Percentiles rank a stretch among this genome's conserved stretches.
Conservation (phyloP, 2,329 filamentous ascomycete genomes). For the Aureobasidium sp. region DNA sequence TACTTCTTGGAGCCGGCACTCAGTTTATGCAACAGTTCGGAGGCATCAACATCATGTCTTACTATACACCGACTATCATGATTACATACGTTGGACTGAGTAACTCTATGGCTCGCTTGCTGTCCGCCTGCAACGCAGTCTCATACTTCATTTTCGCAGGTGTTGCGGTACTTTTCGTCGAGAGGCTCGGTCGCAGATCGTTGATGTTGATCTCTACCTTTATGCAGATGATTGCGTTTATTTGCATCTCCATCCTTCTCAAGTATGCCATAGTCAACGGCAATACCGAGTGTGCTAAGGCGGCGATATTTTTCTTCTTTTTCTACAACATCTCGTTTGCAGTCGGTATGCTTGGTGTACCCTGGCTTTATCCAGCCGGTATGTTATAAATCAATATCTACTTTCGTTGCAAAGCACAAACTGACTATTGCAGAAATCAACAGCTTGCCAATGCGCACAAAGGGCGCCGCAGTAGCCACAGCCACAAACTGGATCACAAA, state of each 20-base stretch:
- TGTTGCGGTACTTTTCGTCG: slow-evolving; percentile 54
- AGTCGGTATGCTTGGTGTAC: slow-evolving; percentile 52
- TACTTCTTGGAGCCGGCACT: slow-evolving; percentile 60
- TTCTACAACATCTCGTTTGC: slow-evolving; percentile 62
- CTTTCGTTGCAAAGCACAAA: slow-evolving; percentile 20
- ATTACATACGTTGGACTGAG: slow-evolving; percentile 62
- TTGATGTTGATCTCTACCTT: slow-evolving; percentile 64
- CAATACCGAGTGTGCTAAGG: slow-evolving; percentile 37
- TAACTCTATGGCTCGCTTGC: slow-evolving; percentile 57
- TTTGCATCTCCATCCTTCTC: slow-evolving; percentile 58
- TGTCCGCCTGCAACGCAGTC: slow-evolving; percentile 62
- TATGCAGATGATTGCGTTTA: slow-evolving; percentile 59
- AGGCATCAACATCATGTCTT: slow-evolving; percentile 48
- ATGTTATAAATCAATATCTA: not conserved
- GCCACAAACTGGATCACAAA: slow-evolving; percentile 58
- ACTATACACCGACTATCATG: slow-evolving; percentile 66
- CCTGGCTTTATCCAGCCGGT: slow-evolving; percentile 25
- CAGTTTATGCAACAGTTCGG: slow-evolving; percentile 58
- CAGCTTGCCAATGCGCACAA: slow-evolving; percentile 53
- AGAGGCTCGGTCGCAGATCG: slow-evolving; percentile 62
- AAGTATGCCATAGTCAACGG: slow-evolving; percentile 40
- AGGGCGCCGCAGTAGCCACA: slow-evolving; percentile 54
- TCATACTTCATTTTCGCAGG: slow-evolving; percentile 55
- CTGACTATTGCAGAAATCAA: slow-evolving; percentile 57
- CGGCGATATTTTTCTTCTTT: slow-evolving; percentile 58